Evolutionary conservation across 176 grass and related monocot species (phyloP).

Genomic region (Zea mays): DNA sequence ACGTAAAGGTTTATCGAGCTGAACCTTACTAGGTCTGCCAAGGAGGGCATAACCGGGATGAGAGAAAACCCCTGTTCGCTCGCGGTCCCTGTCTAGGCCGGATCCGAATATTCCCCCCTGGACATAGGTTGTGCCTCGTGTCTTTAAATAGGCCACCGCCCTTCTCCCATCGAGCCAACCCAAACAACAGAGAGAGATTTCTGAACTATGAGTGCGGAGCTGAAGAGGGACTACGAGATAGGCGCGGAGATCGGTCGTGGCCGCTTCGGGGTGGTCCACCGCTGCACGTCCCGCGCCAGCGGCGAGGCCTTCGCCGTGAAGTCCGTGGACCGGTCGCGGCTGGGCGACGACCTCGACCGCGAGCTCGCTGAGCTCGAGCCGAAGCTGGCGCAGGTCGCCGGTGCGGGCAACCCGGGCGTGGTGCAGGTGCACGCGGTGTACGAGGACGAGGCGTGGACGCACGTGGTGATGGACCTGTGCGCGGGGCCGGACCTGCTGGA

Average conservation of each 20-base stretch:
- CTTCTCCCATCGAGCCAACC: neutral
- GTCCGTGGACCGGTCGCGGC: slow-evolving; percentile 69
- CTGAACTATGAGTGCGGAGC: slow-evolving; percentile 55
- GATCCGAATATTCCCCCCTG: slow-evolving; percentile 54
- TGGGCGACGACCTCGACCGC: slow-evolving; percentile 68
- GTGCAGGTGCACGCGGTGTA: slow-evolving; percentile 72
- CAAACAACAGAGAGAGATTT: slow-evolving; percentile 10
- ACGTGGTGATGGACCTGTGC: slow-evolving; percentile 79
- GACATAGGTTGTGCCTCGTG: no score
- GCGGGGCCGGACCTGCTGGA: slow-evolving; percentile 71
- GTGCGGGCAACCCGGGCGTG: slow-evolving; percentile 65
- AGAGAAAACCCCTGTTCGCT: neutral
- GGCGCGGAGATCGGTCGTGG: slow-evolving; percentile 76
- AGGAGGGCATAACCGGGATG: slow-evolving; percentile 25
- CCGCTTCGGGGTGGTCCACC: slow-evolving; percentile 74
- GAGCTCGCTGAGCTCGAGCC: slow-evolving; percentile 62
- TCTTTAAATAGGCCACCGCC: slow-evolving; percentile 43
- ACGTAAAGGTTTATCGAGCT: no score
- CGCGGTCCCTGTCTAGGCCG: neutral
- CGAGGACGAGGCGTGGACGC: slow-evolving; percentile 68
- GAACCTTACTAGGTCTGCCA: no score
- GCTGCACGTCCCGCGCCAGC: slow-evolving; percentile 61
- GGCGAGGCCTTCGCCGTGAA: slow-evolving; percentile 78
- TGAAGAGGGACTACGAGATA: slow-evolving; percentile 72
- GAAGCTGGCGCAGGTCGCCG: slow-evolving; percentile 62